Evolutionary conservation across 164 flowering plant species (phyloP).

Genomic region (Annona squamosa): DNA sequence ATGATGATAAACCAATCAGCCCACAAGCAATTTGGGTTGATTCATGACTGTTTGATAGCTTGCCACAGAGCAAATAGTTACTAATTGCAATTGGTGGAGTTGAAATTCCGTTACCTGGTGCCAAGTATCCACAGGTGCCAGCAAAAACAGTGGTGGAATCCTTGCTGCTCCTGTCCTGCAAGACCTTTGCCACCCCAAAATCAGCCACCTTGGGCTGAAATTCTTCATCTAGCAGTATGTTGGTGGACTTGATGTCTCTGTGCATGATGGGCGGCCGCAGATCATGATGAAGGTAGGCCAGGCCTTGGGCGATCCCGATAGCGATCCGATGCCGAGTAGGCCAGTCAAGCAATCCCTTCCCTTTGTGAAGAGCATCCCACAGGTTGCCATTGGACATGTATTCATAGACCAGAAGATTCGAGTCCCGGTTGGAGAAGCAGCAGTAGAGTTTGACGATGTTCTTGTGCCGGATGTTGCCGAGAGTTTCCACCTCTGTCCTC

Average conservation of each 20-base stretch:
- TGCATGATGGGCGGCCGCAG: slow-evolving; percentile 73
- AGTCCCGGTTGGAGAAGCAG: slow-evolving; percentile 63
- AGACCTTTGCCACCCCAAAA: slow-evolving; percentile 90
- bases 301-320: slow-evolving; percentile 84
- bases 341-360: slow-evolving; percentile 61
- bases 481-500: slow-evolving; percentile 83
- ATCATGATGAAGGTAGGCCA: slow-evolving; percentile 95
- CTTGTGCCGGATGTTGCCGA: slow-evolving; percentile 88
- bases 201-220: slow-evolving; percentile 91
- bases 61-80: too few relatives aligned
- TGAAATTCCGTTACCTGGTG: slow-evolving; percentile 60
- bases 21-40: too few relatives aligned
- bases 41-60: too few relatives aligned
- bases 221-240: slow-evolving; percentile 69
- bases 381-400: slow-evolving; percentile 96
- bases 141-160: slow-evolving; percentile 81
- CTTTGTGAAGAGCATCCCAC: slow-evolving; percentile 82
- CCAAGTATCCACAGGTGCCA: slow-evolving; percentile 93
- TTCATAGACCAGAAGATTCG: slow-evolving; percentile 75
- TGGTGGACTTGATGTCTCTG: slow-evolving; percentile 88
- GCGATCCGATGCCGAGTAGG: slow-evolving; percentile 80
- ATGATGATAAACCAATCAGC: too few relatives aligned
- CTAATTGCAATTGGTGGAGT: background rate
- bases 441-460: slow-evolving; percentile 85
- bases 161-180: slow-evolving; percentile 70